phyloP scores from a whole-genome alignment of 1,284 basidiomycete species.

The Ganoderma lucidum region DNA sequence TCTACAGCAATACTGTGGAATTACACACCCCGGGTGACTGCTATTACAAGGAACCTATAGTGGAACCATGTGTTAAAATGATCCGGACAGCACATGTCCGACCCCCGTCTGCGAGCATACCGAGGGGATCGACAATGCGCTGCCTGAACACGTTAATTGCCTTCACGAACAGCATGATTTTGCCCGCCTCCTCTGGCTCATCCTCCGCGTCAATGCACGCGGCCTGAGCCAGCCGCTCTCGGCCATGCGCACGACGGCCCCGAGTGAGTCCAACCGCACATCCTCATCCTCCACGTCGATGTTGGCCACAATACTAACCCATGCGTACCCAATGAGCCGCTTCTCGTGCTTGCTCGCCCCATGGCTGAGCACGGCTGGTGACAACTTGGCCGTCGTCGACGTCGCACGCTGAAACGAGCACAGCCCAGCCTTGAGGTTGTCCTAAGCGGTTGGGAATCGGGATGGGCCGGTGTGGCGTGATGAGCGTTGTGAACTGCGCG shows the following conservation, averaged over 20 bases:
- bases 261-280: conserved; percentile 69
- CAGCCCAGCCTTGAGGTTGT: conserved; percentile 75
- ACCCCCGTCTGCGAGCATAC: conserved; percentile 44
- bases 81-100: conserved; percentile 45
- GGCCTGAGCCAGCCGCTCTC: conserved; percentile 40
- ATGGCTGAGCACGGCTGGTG: conserved; percentile 22
- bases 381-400: conserved; percentile 32
- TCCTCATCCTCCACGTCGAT: conserved; percentile 82
- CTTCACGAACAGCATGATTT: conserved; percentile 63
- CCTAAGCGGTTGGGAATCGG: conserved; percentile 73
- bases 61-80: too few species aligned
- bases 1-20: too few species aligned
- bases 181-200: conserved; percentile 37
- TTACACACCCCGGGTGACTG: too few species aligned
- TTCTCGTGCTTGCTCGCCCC: conserved; percentile 28
- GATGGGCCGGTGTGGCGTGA: conserved; percentile 64
- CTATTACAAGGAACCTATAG: too few species aligned
- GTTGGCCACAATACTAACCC: conserved; percentile 77
- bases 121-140: conserved; percentile 37
- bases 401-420: conserved; percentile 60
- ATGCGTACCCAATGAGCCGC: conserved; percentile 70
- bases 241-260: conserved; percentile 61
- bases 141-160: conserved; percentile 58
- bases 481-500: conserved; percentile 77
- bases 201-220: conserved; percentile 49